Base-by-base conservation (phyloP, 495 filamentous ascomycete genomes). In the Hypoxylon rickii region DNA sequence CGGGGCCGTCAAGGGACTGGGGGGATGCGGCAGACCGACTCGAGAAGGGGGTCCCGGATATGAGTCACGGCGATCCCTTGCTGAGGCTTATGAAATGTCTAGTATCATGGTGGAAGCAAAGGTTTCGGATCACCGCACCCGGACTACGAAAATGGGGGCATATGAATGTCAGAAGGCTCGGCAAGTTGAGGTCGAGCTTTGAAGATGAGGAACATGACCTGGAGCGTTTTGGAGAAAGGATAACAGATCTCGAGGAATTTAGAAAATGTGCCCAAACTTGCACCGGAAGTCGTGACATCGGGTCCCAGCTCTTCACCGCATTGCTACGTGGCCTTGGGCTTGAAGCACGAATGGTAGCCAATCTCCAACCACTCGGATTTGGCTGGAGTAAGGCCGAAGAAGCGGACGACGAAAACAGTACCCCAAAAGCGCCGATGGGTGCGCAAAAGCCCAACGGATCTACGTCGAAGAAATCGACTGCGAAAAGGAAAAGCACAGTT, bases 141-240 rank as follows among this genome's bases (percentile, higher is more conserved):
- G 88, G 88, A 0, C 62, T 97, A n/a, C 81, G 92, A 6, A 99
- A 97, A 71, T 79, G 84, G 62, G 94, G 94, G 2, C 97, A 97
- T 66, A 89, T 89, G 68, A 75, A 86, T 7, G 75, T 89, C 18
- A 72, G 82, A 32, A 77, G 79, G 19, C 68, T 97, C 8, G 83
- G 89, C 64, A 81, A 82, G 5, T 76, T 92, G 50, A 81, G 86
- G 13, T 79, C 79, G 18, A 76, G 71, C 1, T 93, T 87, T 55
- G 73, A 82, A 31, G 76, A 84, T n/a, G 82, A 86, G 38, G 73
- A 78, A 0, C 72, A 86, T 54, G 78, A 92, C 51, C 72, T 76
- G 5, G 79, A 83, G 44, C 67, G 61, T 8, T 87, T 91, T 66
- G 92, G 92, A 1, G 94, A 97, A 74, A 76, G 83, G 16, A 82